Evolutionary conservation across 495 filamentous ascomycete genomes (phyloP), one percentile per base, ranked within the genome.

Genomic region (Aspergillus kassunensis): DNA sequence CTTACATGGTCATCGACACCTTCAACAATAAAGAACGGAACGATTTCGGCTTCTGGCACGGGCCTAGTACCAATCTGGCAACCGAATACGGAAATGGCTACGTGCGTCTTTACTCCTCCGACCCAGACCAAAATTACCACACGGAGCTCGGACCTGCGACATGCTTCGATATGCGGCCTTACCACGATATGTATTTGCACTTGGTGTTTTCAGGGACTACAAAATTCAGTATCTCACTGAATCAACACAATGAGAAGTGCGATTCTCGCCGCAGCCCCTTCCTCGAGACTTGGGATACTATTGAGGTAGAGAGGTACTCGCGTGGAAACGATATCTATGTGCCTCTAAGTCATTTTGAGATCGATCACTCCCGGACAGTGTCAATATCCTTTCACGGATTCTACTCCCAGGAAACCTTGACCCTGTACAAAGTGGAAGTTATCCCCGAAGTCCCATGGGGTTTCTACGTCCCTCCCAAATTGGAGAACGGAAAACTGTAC

Each of bases 361-460:
- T 90, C 53, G 72, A 88, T 61, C 76, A 79, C 2, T 69, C 66
- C 30, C 75, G 80, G 4, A 60, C 76, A 18, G 75, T 89, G 34
- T 86, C 86, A 4, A 71, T 91, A 44, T 81, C 81, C 2, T 73
- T 91, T 35, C 79, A 83, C 57, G 86, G 84, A 1, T 90, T 90
- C 67, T 88, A 82, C 63, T 76, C 73, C 5, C 51, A 64, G 1
- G 72, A 76, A 10, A 43, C 79, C 3, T 46, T 74, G 8, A 83
- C 80, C 4, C 61, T 91, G 36, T 70, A 77, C 56, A 74, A 72
- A 18, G 77, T 91, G 43, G 87, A 90, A 62, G 78, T 91, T 43
- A 78, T 89, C 6, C 59, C 70, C 19, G 56, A 68, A 8, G 62
- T 84, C 6, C 60, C 57, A 6, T 12, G 42, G 9, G 59, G 63